phyloP scores from a whole-genome alignment of 176 grass and related monocot genomes.

The Cenchrus fungigraminus region DNA sequence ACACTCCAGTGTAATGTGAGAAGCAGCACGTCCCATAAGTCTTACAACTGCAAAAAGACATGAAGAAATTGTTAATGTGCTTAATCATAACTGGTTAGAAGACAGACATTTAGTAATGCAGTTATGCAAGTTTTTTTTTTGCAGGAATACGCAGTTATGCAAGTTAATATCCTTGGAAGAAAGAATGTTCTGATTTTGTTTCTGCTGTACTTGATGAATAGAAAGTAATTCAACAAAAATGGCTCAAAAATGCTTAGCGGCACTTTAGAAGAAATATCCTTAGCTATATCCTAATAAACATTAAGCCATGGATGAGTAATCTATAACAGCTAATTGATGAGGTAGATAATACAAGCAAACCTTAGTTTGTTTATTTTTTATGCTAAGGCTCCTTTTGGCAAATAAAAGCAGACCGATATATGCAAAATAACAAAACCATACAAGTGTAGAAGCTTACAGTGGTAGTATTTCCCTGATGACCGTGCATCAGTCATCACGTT shows the following conservation, averaged over 20 bases:
- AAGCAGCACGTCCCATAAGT: conserved; percentile 99
- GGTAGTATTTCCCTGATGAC: conserved; percentile 3
- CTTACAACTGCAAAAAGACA: conserved; percentile 74
- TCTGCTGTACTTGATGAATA: neutral
- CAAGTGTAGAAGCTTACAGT: neutral
- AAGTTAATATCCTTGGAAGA: neutral
- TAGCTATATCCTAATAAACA: neutral
- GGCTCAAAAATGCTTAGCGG: neutral
- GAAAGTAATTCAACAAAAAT: neutral
- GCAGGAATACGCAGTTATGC: neutral
- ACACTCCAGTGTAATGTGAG: conserved; percentile 98
- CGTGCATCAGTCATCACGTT: neutral
- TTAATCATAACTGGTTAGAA: neutral
- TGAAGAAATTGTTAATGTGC: neutral
- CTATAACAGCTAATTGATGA: neutral
- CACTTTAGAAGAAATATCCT: neutral
- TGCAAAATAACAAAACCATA: neutral
- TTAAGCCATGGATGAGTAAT: neutral
- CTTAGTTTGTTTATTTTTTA: neutral
- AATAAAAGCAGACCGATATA: neutral
- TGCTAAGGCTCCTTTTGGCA: neutral
- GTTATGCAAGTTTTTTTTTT: neutral
- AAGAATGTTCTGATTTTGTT: neutral
- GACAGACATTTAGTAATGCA: neutral
- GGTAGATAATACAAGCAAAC: neutral